Evolutionary conservation across 441 rosid genomes (phyloP).

Genomic region (Jatropha multifida): DNA sequence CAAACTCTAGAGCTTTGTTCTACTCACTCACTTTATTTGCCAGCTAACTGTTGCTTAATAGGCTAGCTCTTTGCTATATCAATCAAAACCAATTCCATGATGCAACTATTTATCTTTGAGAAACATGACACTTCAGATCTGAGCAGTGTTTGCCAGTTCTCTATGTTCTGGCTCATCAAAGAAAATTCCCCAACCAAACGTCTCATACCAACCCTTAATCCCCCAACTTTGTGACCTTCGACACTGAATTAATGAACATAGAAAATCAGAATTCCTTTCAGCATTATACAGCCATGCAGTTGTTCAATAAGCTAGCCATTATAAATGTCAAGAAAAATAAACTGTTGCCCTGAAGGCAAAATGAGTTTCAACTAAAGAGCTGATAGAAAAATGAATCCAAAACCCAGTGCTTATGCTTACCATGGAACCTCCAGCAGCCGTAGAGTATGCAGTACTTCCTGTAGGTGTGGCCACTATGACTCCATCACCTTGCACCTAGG

Average conservation of each 20-base stretch:
- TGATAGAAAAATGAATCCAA: neutral
- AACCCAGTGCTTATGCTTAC: constrained; percentile 38
- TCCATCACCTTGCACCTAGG: constrained; percentile 98
- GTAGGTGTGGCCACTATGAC: constrained; percentile 98
- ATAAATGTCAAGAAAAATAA: neutral
- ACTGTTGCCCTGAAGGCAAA: neutral
- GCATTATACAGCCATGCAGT: neutral
- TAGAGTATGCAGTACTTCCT: constrained; percentile 98
- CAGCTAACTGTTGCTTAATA: neutral
- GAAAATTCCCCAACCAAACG: neutral
- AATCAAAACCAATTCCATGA: neutral
- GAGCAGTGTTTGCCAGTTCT: neutral
- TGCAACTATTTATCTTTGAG: neutral
- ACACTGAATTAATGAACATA: neutral
- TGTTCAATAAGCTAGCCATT: neutral
- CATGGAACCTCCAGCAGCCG: constrained; percentile 99
- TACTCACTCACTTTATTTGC: neutral
- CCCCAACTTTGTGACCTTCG: neutral
- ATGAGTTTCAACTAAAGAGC: neutral
- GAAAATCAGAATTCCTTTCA: neutral
- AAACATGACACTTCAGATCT: neutral
- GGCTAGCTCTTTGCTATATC: neutral
- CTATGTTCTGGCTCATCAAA: neutral
- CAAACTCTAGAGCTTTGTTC: neutral
- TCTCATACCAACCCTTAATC: neutral